Base-by-base conservation (phyloP, 2,329 filamentous ascomycete genomes). In the Plectosphaerella cucumerina region DNA sequence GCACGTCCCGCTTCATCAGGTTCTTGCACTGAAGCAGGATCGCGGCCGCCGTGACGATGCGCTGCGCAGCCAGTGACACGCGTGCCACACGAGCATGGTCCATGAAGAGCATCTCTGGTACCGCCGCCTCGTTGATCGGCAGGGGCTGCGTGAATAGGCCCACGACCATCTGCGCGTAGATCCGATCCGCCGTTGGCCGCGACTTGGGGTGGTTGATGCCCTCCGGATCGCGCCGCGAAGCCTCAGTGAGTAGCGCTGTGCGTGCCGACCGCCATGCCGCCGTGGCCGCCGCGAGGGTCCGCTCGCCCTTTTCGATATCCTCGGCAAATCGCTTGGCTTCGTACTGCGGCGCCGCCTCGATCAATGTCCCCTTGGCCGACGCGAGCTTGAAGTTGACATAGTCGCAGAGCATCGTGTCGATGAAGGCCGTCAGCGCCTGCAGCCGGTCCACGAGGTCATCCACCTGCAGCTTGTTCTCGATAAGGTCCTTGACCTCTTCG, bases 11-110 rank as follows among this genome's bases (percentile, higher is more conserved):
- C 69, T 91, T 92, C 31, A 94, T 78, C 8, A 93, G 74, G 59
- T 91, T 93, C 72, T 94, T 94, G 66, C 86, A 87, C 48, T 90
- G 90, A 14, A 93, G 71, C 23, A 92, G 72, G 45, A 93, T 86
- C 0, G 88, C 86, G 1, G 86, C 87, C 4, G 87, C 81, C 1
- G 87, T 87, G 20, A 89, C 81, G 59, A 93, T 85, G 43, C 83
- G 80, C 44, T 70, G 69, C 0, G 71, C 60, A 57, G 59, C 68
- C 18, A 56, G 62, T 0, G 70, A 73, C 10, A 73, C 62, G 33
- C 69, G 57, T 35, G 59, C 67, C 41, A 90, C 80, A 15, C 89
- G 86, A 49, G 76, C 78, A 39, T 74, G 65, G 59, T 94, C 89
- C 1, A 93, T 78, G 14, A 75, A 74, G 18, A 94, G 78, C 53